Evolutionary conservation across 208 protist genomes (phyloP), one percentile per base, ranked within the genome.

Genomic region (Leishmania arabica): DNA sequence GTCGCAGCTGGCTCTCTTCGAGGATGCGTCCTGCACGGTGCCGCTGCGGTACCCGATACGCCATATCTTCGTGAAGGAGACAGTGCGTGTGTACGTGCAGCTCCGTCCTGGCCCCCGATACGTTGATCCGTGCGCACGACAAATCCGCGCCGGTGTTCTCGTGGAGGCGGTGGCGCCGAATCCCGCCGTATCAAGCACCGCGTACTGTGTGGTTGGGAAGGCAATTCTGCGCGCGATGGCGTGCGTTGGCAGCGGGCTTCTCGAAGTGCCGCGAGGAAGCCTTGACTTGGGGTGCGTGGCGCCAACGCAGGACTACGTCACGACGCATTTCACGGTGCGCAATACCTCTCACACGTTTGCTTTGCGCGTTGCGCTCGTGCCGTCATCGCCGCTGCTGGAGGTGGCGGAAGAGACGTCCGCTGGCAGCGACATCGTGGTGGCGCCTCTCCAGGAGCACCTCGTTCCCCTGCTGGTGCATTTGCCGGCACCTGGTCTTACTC

Each of bases 301-400:
- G 42, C 72, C 89, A 15, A 78, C 75, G n/a, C 84, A 84, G 62
- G 76, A 89, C n/a, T 34, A 73, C 24, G 85, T 87, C 42, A 84
- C 77, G 37, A 82, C 91, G 15, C 79, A 82, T 37, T 51, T 95
- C 15, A 86, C 66, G 9, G 58, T 97, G 54, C 75, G 40, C 68
- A 97, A 97, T 73, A 86, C 90, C 1, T 95, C 91, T 0, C 86
- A 94, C 80, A 87, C 86, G n/a, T 95, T 94, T 75, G 27, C 81
- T n/a, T 84, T 95, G 37, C 86, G 76, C 56, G 85, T 88, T 4
- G 80, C 78, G 3, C 54, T 95, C 40, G 64, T 73, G 49, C 75
- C 90, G 65, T 82, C 78, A 51, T 88, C 89, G 17, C 82, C 82
- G 56, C 54, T 85, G 70, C 45, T 79, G 21, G 86, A 84, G 34